phyloP scores from a whole-genome alignment of 225 moss, liverwort and hornwort genomes.

The Polytrichum commune region DNA sequence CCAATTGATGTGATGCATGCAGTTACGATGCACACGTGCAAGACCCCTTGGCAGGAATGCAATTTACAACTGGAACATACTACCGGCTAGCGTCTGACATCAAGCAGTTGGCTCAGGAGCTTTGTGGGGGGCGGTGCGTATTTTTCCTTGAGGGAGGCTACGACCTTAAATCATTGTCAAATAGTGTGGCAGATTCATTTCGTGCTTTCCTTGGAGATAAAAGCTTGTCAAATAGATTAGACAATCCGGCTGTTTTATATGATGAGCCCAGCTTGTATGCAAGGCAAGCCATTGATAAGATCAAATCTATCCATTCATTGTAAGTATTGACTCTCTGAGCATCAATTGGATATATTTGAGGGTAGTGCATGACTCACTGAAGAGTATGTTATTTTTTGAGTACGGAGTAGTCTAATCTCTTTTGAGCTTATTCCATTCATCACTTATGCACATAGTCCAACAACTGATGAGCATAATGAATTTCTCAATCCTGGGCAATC shows the following conservation, averaged over 20 bases:
- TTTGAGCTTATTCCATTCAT: too few species aligned
- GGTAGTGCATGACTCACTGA: too few species aligned
- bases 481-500: too few species aligned
- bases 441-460: too few species aligned
- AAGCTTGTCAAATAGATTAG: constrained; percentile 67
- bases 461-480: too few species aligned
- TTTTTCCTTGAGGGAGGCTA: constrained; percentile 98
- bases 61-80: constrained; percentile 93
- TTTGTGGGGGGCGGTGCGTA: constrained; percentile 81
- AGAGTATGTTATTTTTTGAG: too few species aligned
- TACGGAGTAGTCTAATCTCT: too few species aligned
- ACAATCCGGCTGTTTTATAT: constrained; percentile 83
- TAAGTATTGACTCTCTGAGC: constrained; percentile 14
- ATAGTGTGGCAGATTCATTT: constrained; percentile 93
- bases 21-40: constrained; percentile 88
- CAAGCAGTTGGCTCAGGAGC: constrained; percentile 71
- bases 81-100: constrained; percentile 81
- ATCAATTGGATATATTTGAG: too few species aligned
- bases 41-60: constrained; percentile 80
- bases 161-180: constrained; percentile 75
- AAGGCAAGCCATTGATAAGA: constrained; percentile 75
- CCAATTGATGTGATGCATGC: constrained; percentile 1
- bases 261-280: constrained; percentile 86
- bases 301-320: constrained; percentile 78
- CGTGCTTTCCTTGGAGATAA: constrained; percentile 89